These are phyloP conservation scores for Termitomyces sp. DNA, from an alignment of 768 basidiomycete genomes.

Conservation along the genomic window DNA sequence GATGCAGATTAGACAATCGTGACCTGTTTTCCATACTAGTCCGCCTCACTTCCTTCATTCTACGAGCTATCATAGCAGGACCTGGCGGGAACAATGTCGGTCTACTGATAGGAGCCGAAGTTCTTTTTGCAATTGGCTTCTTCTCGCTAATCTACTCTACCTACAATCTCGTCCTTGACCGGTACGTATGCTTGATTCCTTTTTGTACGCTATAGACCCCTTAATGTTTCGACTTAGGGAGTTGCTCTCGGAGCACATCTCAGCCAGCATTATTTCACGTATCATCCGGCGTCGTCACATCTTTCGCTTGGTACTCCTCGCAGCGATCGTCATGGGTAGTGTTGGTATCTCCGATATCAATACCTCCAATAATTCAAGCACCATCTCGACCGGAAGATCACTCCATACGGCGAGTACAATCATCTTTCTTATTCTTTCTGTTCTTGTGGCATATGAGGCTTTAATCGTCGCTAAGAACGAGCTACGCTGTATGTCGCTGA, in stretches of 20 bases:
- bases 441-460: slow-evolving; percentile 15
- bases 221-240: background rate
- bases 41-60: slow-evolving; percentile 21
- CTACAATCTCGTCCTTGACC: slow-evolving; percentile 26
- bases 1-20: background rate
- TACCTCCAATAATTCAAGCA: slow-evolving; percentile 1
- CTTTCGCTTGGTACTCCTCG: slow-evolving; percentile 10
- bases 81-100: slow-evolving; percentile 18
- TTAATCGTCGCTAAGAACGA: slow-evolving; percentile 7
- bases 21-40: slow-evolving; percentile 9
- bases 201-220: background rate
- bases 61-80: slow-evolving; percentile 21
- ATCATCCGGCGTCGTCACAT: slow-evolving; percentile 12
- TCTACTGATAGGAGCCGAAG: slow-evolving; percentile 20
- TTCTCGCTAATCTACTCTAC: slow-evolving; percentile 26
- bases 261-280: background rate
- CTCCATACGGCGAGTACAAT: slow-evolving; percentile 15
- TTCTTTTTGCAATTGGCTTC: slow-evolving; percentile 27
- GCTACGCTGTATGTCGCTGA: background rate
- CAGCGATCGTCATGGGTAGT: slow-evolving; percentile 15
- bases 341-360: slow-evolving; percentile 14
- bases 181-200: slow-evolving; percentile 12
- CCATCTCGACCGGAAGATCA: background rate
- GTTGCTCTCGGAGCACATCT: background rate
- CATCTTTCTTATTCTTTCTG: slow-evolving; percentile 19